Conservation (phyloP, 768 basidiomycete species). For the Suillus clintonianus region DNA sequence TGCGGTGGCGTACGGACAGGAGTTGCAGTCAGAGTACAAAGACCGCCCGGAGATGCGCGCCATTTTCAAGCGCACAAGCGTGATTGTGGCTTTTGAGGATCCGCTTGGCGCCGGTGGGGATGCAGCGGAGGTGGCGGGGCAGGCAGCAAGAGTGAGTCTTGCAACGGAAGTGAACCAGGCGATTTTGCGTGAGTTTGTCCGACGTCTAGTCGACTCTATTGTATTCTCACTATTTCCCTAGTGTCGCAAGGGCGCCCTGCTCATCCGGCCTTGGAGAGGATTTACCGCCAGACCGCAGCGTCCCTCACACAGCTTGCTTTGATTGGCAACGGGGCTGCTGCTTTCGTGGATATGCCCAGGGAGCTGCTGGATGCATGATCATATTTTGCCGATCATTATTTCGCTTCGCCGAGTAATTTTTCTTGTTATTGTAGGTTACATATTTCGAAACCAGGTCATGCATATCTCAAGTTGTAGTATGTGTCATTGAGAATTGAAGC, state of each 20-base stretch:
- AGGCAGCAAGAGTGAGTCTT: constrained; percentile 62
- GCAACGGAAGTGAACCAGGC: constrained; percentile 81
- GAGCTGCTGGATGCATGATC: constrained; percentile 62
- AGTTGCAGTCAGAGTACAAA: constrained; percentile 68
- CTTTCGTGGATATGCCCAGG: constrained; percentile 76
- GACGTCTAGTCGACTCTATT: not conserved
- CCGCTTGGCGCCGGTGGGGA: constrained; percentile 67
- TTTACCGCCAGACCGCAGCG: constrained; percentile 75
- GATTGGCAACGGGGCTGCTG: constrained; percentile 72
- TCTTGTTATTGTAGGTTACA: not conserved
- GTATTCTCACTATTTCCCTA: constrained; percentile 29
- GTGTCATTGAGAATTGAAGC: not conserved
- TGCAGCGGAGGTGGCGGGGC: constrained; percentile 67
- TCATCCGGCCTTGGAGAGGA: constrained; percentile 69
- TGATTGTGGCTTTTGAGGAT: constrained; percentile 79
- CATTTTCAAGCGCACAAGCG: constrained; percentile 73
- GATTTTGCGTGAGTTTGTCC: constrained; percentile 65
- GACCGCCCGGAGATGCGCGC: constrained; percentile 62
- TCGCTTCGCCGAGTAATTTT: not conserved
- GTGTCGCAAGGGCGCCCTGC: constrained; percentile 79
- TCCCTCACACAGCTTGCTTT: constrained; percentile 72
- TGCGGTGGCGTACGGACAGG: constrained; percentile 76
- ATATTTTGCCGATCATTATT: not conserved
- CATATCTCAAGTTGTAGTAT: constrained; percentile 4
- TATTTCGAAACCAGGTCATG: not conserved